Evolutionary conservation across 768 basidiomycete genomes (phyloP), one percentile per base, ranked within the genome.

Genomic region (Phaffia australis): DNA sequence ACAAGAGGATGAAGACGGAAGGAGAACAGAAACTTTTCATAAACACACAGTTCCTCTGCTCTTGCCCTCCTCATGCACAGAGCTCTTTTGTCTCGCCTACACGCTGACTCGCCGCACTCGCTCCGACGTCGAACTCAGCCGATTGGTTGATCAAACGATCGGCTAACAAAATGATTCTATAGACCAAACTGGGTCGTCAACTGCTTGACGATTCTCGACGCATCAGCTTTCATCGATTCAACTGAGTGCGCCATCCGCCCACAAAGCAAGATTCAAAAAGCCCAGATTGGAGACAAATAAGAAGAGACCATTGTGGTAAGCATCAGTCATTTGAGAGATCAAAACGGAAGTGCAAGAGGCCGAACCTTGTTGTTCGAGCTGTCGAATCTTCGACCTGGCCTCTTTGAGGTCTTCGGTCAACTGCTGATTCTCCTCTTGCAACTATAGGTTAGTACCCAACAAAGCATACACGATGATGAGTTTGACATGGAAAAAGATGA

Each of bases 371-470:
- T 91, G 74, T 77, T 92, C 89, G 59, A 93, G 76, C 71, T 85
- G 85, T 66, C 91, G 80, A 62, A 93, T 90, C 78, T 87, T 83
- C 76, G 85, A 84, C 49, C 86, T 81, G 46, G 88, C 86, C 29
- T 89, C 89, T 32, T 88, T 82, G 55, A 93, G 81, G 71, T 89
- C 87, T 1, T 75, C 75, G 16, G 75, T 81, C 63, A 92, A 79
- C 2, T 79, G 80, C 0, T 79, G 79, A 70, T 88, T 89, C 73
- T 91, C 87, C 29, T 79, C 77, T 68, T 77, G 73, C 18, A 83
- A 32, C 61, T 62, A 50, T 25, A 3, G 15, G 18, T 2, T 21
- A 21, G n/a, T 46, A 47, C 56, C 49, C 52, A 46, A 14, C 8
- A 51, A 30, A 49, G 9, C 7, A 35, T 27, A 7, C 4, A 16